A percentile compares a stretch with the other conserved stretches of the same genome.
Conservation (phyloP, 176 grass and related monocot genomes). For the Bothriochloa decipiens region DNA sequence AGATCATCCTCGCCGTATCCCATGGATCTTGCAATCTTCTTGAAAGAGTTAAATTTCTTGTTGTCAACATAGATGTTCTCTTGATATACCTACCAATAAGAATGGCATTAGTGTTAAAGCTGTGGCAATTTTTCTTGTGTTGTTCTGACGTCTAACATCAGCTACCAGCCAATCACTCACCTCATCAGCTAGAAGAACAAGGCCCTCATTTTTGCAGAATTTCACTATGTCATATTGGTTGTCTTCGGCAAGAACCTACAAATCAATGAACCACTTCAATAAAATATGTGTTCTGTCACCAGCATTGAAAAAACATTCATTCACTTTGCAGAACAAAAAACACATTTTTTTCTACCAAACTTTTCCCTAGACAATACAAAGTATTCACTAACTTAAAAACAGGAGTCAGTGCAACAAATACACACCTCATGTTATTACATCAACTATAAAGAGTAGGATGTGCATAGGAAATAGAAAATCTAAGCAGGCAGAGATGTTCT, state of each 20-base stretch:
- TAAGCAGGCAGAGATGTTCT: conserved; percentile 5
- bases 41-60: conserved; percentile 97
- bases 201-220: conserved; percentile 89
- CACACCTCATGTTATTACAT: background rate
- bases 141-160: conserved; percentile 4
- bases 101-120: conserved; percentile 10
- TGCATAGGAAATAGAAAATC: conserved; percentile 7
- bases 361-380: conserved; percentile 19
- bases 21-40: conserved; percentile 83
- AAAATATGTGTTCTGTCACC: conserved; percentile 7
- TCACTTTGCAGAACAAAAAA: conserved; percentile 8
- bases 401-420: conserved; percentile 27
- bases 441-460: conserved; percentile 6
- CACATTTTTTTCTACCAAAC: background rate
- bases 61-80: conserved; percentile 87
- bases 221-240: conserved; percentile 86
- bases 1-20: conserved; percentile 78
- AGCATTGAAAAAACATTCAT: conserved; percentile 29
- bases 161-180: conserved; percentile 37
- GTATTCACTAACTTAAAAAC: conserved; percentile 1
- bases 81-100: conserved; percentile 81
- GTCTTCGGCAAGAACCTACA: conserved; percentile 85
- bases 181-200: conserved; percentile 98
- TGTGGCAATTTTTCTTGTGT: background rate
- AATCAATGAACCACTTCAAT: conserved; percentile 30